Evolutionary conservation across 768 basidiomycete genomes (phyloP).

Genomic region (Boletus coccyginus): DNA sequence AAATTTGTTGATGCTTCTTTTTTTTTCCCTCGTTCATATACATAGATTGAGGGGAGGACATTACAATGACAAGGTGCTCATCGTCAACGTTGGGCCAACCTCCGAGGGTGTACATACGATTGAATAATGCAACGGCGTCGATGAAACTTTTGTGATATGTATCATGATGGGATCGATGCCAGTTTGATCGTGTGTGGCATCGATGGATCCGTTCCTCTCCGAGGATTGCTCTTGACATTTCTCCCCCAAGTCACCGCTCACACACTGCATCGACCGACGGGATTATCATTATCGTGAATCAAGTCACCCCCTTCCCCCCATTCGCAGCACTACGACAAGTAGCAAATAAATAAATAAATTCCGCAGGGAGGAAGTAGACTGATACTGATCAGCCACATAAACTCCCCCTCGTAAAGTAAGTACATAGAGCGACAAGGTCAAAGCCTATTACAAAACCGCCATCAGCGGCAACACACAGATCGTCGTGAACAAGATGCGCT

Average conservation of each 20-base stretch:
- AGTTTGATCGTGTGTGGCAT: background rate
- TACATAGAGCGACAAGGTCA: background rate
- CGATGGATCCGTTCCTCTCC: background rate
- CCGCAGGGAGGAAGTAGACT: background rate
- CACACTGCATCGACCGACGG: too few species aligned
- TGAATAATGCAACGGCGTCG: conserved; percentile 2
- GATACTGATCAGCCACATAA: conserved; percentile 5
- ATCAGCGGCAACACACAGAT: background rate
- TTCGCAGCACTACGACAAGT: background rate
- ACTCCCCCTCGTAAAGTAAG: conserved; percentile 4
- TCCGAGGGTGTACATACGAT: background rate
- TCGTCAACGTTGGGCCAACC: background rate
- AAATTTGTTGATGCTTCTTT: conserved; percentile 1
- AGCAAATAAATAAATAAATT: conserved; percentile 3
- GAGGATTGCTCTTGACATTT: background rate
- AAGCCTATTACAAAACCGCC: background rate
- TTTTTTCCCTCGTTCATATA: background rate
- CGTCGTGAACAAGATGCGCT: background rate
- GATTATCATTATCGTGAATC: too few species aligned
- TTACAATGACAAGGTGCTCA: conserved; percentile 1
- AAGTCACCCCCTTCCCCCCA: too few species aligned
- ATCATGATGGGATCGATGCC: too few species aligned
- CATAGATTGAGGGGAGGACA: conserved; percentile 1
- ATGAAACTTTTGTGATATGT: too few species aligned
- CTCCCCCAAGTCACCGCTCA: too few species aligned